Conservation (phyloP, 176 grass and related monocot genomes). For the Eleusine indica region DNA sequence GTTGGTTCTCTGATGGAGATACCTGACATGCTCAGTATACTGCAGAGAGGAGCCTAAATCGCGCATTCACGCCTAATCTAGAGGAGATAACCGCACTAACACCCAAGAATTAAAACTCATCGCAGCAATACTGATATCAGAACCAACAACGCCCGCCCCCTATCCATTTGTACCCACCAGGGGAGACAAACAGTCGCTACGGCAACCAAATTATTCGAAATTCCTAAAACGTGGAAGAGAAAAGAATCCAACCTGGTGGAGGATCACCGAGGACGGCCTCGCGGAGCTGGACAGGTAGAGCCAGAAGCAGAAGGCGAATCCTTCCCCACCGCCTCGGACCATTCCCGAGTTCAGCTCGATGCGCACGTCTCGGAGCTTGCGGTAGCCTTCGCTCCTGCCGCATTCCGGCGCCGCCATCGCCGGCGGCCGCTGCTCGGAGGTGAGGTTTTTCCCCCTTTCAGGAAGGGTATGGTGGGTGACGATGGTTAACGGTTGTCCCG, state of each 20-base stretch:
- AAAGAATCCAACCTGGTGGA: slow-evolving; percentile 65
- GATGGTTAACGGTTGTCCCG: slow-evolving; percentile 31
- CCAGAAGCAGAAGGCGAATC: slow-evolving; percentile 81
- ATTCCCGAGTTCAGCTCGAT: slow-evolving; percentile 32
- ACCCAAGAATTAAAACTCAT: background rate
- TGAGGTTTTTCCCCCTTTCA: slow-evolving; percentile 23
- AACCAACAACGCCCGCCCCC: background rate
- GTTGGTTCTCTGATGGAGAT: background rate
- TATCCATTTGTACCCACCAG: background rate
- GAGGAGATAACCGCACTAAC: background rate
- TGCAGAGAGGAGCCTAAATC: background rate
- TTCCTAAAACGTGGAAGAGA: background rate
- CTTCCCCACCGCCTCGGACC: slow-evolving; percentile 31
- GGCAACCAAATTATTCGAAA: background rate
- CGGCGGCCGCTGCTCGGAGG: slow-evolving; percentile 14
- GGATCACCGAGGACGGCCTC: slow-evolving; percentile 69
- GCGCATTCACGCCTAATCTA: background rate
- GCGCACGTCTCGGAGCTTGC: slow-evolving; percentile 41
- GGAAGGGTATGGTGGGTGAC: background rate
- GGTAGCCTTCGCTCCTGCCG: slow-evolving; percentile 31
- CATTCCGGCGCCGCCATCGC: slow-evolving; percentile 50
- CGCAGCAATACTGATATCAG: background rate
- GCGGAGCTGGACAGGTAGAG: slow-evolving; percentile 75
- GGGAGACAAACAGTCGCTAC: background rate
- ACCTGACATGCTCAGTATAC: background rate